A percentile compares a stretch with the other conserved stretches of the same genome.
Evolutionary conservation across 2,329 filamentous ascomycete species (phyloP).

Genomic region (Colletotrichum higginsianum): DNA sequence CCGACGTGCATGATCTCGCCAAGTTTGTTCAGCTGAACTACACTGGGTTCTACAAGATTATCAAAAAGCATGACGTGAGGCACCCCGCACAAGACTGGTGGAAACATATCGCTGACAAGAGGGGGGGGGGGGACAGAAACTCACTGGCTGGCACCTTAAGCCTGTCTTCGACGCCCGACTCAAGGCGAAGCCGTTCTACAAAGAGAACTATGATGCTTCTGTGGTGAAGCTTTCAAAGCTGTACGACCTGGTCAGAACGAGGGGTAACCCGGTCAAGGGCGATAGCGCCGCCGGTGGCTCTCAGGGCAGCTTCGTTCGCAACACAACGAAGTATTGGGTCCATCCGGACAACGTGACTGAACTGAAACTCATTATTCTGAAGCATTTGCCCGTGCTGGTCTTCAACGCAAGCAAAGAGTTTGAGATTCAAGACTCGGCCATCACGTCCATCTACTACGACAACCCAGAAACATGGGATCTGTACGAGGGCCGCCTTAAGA

Average conservation of each 20-base stretch:
- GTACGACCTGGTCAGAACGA: constrained; percentile 93
- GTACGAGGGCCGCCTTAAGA: constrained; percentile 94
- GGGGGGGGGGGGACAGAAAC: constrained; percentile 74
- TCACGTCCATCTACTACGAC: constrained; percentile 98
- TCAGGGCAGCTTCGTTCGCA: constrained; percentile 95
- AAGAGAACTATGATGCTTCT: constrained; percentile 97
- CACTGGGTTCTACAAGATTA: constrained; percentile 99
- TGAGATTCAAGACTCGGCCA: constrained; percentile 89
- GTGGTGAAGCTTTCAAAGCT: constrained; percentile 95
- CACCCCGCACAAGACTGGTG: constrained; percentile 41
- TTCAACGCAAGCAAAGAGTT: constrained; percentile 99
- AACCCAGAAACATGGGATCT: constrained; percentile 95
- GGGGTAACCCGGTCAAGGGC: constrained; percentile 92
- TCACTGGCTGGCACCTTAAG: constrained; percentile 92
- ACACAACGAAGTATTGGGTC: constrained; percentile 99
- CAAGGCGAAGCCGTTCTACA: constrained; percentile 98
- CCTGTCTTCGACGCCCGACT: constrained; percentile 96
- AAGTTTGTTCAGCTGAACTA: constrained; percentile 99
- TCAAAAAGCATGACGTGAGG: constrained; percentile 97
- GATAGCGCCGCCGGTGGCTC: constrained; percentile 91
- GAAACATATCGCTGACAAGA: constrained; percentile 7
- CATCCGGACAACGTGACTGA: constrained; percentile 99
- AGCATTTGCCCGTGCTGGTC: constrained; percentile 96
- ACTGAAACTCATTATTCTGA: constrained; percentile 96
- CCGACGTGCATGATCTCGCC: constrained; percentile 96